Percentiles rank a stretch among this genome's conserved stretches.
These are phyloP conservation scores for Botrytis aclada DNA, from an alignment of 2,329 filamentous ascomycete genomes.

Conservation along the genomic window DNA sequence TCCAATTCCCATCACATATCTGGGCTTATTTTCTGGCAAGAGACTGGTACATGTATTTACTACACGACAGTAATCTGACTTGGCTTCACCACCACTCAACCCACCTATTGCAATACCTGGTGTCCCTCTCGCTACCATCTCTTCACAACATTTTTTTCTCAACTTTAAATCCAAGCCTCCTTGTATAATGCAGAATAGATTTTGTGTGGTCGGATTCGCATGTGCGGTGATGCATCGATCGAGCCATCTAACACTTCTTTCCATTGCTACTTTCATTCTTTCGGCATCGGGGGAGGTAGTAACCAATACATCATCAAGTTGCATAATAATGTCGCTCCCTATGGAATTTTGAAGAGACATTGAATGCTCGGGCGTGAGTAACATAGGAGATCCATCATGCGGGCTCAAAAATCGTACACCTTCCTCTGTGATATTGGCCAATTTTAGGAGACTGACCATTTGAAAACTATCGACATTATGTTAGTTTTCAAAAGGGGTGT, in stretches of 20 bases:
- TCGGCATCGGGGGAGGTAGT: conserved; percentile 87
- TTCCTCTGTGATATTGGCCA: conserved; percentile 89
- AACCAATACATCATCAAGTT: conserved; percentile 95
- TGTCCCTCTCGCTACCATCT: conserved; percentile 88
- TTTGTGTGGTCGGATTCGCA: conserved; percentile 76
- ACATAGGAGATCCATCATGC: conserved; percentile 92
- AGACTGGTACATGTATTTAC: conserved; percentile 81
- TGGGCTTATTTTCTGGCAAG: conserved; percentile 86
- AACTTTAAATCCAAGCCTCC: conserved; percentile 88
- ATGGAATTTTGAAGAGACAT: conserved; percentile 96
- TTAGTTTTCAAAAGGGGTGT: conserved; percentile 11
- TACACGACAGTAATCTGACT: conserved; percentile 86
- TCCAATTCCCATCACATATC: conserved; percentile 98
- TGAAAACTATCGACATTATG: conserved; percentile 70
- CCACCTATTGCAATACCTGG: conserved; percentile 97
- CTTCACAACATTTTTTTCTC: conserved; percentile 74
- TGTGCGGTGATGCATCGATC: conserved; percentile 93
- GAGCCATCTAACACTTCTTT: conserved; percentile 90
- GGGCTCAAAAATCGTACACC: conserved; percentile 95
- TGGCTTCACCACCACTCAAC: conserved; percentile 90
- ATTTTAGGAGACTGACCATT: conserved; percentile 93
- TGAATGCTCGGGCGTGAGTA: conserved; percentile 95
- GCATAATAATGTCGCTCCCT: conserved; percentile 98
- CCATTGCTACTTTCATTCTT: conserved; percentile 92
- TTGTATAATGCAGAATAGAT: conserved; percentile 98